These are phyloP conservation scores for Chaetoceros tenuissimus DNA, from an alignment of 108 stramenopile genomes.

Conservation along the genomic window DNA sequence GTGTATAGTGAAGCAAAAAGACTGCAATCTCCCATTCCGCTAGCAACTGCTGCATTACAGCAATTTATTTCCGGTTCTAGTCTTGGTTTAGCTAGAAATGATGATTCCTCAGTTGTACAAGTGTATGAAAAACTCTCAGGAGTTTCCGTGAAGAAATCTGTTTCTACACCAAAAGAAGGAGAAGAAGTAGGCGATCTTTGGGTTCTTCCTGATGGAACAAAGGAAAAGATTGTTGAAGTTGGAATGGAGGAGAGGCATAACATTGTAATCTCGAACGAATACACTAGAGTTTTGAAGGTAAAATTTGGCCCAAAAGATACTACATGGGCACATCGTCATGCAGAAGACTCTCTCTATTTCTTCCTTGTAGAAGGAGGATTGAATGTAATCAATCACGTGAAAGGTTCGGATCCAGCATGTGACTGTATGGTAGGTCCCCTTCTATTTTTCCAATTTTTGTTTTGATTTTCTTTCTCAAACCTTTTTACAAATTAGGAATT, in stretches of 20 bases:
- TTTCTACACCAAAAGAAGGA: constrained; percentile 13
- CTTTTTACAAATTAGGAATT: no score
- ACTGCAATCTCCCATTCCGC: constrained; percentile 42
- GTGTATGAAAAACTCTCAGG: constrained; percentile 60
- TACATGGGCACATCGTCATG: constrained; percentile 60
- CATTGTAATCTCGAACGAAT: constrained; percentile 40
- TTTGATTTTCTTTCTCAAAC: no score
- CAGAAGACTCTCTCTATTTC: constrained; percentile 51
- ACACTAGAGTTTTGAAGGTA: constrained; percentile 43
- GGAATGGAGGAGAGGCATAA: constrained; percentile 43
- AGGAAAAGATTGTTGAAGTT: constrained; percentile 52
- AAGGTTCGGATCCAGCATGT: constrained; percentile 37
- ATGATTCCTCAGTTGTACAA: constrained; percentile 68
- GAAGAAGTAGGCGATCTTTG: constrained; percentile 40
- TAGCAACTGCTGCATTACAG: constrained; percentile 57
- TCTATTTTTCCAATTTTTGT: no score
- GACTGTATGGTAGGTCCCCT: no score
- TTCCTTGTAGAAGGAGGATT: constrained; percentile 47
- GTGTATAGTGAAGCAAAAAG: constrained; percentile 55
- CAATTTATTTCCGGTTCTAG: constrained; percentile 52
- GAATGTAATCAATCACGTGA: constrained; percentile 53
- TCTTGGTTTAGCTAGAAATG: constrained; percentile 45
- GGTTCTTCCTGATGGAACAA: constrained; percentile 34
- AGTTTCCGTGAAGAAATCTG: constrained; percentile 28
- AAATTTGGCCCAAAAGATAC: constrained; percentile 43